phyloP scores from a whole-genome alignment of 2,329 filamentous ascomycete genomes.

The Massarina eburnea region DNA sequence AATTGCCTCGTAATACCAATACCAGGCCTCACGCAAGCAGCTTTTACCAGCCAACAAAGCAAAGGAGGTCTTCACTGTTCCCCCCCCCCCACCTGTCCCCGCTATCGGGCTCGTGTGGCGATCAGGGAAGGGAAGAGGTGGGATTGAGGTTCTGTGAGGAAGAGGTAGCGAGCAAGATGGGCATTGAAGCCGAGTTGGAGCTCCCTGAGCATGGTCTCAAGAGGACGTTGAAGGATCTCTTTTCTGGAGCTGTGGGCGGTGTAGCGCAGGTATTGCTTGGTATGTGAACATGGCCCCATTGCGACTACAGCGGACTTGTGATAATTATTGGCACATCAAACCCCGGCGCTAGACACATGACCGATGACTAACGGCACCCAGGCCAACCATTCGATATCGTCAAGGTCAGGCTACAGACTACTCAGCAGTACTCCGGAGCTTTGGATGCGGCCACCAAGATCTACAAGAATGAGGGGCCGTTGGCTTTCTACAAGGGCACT shows the following conservation, averaged over 20 bases:
- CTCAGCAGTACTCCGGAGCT: conserved; percentile 76
- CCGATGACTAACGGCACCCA: conserved; percentile 25
- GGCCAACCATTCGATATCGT: conserved; percentile 72
- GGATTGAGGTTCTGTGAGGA: conserved; percentile 2
- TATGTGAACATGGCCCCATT: conserved; percentile 50
- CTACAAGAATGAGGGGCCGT: conserved; percentile 80
- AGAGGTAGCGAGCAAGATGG: conserved; percentile 17
- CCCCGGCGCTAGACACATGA: not conserved
- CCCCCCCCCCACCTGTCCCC: not conserved
- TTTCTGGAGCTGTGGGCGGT: conserved; percentile 86
- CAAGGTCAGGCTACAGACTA: conserved; percentile 95
- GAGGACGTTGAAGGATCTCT: conserved; percentile 77
- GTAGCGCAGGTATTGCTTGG: conserved; percentile 92
- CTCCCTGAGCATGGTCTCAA: conserved; percentile 37
- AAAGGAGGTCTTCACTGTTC: not conserved
- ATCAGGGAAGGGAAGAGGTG: conserved; percentile 10
- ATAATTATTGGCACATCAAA: not conserved
- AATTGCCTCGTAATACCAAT: no score
- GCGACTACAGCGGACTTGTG: not conserved
- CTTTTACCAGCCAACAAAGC: no score
- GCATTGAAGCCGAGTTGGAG: conserved; percentile 45
- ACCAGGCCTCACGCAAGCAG: no score
- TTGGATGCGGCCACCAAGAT: conserved; percentile 80
- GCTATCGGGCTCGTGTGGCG: conserved; percentile 12
- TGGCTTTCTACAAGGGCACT: conserved; percentile 98